Percentiles rank a stretch among this genome's conserved stretches.
Conservation (phyloP, 345 rosid genomes). For the Fremontodendron californicum region DNA sequence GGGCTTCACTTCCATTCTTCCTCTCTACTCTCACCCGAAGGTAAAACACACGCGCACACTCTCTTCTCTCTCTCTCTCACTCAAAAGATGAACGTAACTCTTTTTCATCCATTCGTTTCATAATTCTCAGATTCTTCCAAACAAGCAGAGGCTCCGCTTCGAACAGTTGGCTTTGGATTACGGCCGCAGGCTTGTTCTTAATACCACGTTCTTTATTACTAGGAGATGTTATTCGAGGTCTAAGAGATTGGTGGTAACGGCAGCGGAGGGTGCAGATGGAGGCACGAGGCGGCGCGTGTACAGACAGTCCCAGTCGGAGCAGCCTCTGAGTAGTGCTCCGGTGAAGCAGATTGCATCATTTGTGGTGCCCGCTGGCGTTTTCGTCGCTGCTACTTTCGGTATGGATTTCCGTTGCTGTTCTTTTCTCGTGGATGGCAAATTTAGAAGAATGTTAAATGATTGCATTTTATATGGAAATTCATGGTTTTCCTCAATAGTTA, state of each 20-base stretch:
- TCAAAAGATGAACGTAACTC: not conserved
- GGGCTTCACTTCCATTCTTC: slow-evolving; percentile 48
- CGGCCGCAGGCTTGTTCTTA: slow-evolving; percentile 17
- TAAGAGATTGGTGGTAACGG: slow-evolving; percentile 42
- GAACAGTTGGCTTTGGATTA: slow-evolving; percentile 19
- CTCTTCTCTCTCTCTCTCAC: not conserved
- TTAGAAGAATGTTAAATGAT: not conserved
- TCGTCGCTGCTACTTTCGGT: slow-evolving; percentile 67
- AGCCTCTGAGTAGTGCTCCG: slow-evolving; percentile 37
- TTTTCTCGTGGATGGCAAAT: not conserved
- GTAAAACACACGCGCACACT: not conserved
- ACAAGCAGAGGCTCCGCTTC: slow-evolving; percentile 25
- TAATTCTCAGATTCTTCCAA: slow-evolving; percentile 1
- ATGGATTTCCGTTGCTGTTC: slow-evolving; percentile 21
- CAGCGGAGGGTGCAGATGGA: slow-evolving; percentile 38
- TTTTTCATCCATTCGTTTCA: not conserved
- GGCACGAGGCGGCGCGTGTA: slow-evolving; percentile 55
- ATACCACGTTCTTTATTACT: slow-evolving; percentile 22
- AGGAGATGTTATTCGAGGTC: slow-evolving; percentile 31
- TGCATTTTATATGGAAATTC: not conserved
- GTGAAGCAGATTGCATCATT: slow-evolving; percentile 62
- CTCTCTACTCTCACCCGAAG: slow-evolving; percentile 19
- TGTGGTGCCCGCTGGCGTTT: slow-evolving; percentile 54
- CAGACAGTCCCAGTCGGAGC: slow-evolving; percentile 58
- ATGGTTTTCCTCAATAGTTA: no score